Conservation (phyloP, 176 grass and related monocot genomes). For the Musa schizocarpa region DNA sequence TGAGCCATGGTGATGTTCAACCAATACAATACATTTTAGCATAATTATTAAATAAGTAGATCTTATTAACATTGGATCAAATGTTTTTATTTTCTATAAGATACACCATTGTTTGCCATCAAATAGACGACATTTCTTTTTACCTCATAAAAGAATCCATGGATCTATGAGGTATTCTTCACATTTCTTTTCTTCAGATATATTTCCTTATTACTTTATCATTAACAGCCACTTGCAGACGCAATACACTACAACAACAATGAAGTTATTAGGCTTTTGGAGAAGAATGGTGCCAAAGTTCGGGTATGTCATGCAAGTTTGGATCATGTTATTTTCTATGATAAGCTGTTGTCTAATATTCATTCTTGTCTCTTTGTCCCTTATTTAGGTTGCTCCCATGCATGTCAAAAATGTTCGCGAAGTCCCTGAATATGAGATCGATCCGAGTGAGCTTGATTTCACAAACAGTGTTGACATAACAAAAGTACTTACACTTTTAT, state of each 20-base stretch:
- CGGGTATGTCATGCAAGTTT: slow-evolving; percentile 29
- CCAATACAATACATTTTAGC: background rate
- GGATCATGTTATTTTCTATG: background rate
- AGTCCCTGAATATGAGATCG: slow-evolving; percentile 91
- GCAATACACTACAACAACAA: slow-evolving; percentile 85
- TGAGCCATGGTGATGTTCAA: background rate
- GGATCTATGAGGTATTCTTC: too few relatives aligned
- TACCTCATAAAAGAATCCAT: background rate
- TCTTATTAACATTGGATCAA: background rate
- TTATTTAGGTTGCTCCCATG: slow-evolving; percentile 75
- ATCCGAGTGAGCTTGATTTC: slow-evolving; percentile 63
- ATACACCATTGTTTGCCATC: background rate
- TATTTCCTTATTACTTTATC: slow-evolving; percentile 4
- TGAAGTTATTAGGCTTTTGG: slow-evolving; percentile 86
- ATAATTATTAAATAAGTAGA: background rate
- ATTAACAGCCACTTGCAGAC: slow-evolving; percentile 80
- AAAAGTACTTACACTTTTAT: slow-evolving; percentile 38
- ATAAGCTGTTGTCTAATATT: background rate
- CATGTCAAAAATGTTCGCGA: slow-evolving; percentile 64
- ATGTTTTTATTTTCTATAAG: background rate
- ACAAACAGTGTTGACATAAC: slow-evolving; percentile 50
- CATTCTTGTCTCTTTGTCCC: background rate
- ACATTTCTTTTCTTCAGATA: background rate
- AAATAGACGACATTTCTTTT: background rate
- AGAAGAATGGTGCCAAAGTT: slow-evolving; percentile 75